A percentile compares a stretch with the other conserved stretches of the same genome.
Conservation (phyloP, 257 asterid species). For the Penstemon barbatus region DNA sequence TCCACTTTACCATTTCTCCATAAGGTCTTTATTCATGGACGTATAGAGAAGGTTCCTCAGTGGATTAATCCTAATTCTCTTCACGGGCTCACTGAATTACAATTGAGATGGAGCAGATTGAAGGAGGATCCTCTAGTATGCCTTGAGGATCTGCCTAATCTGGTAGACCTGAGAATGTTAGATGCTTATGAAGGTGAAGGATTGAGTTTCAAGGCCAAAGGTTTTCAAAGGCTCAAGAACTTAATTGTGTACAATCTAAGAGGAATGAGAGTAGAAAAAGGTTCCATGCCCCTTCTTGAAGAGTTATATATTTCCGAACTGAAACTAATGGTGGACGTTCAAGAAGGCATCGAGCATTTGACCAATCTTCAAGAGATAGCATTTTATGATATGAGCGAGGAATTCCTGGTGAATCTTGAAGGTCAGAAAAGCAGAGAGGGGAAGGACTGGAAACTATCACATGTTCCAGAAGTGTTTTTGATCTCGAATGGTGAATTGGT, state of each 20-base stretch:
- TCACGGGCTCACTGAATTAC: background rate
- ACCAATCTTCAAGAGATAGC: background rate
- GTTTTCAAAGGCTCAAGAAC: conserved; percentile 20
- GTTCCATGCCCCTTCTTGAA: conserved; percentile 27
- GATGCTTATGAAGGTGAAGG: conserved; percentile 25
- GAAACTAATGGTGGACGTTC: conserved; percentile 18
- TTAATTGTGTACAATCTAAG: background rate
- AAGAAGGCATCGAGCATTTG: conserved; percentile 18
- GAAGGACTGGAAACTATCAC: no score
- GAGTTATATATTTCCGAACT: background rate
- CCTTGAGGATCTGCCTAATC: conserved; percentile 27
- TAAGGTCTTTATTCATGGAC: background rate
- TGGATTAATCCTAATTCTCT: conserved; percentile 23
- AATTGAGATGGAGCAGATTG: background rate
- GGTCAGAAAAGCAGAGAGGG: background rate
- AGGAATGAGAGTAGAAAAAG: conserved; percentile 18
- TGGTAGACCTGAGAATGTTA: background rate
- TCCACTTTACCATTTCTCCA: background rate
- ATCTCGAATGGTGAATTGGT: no score
- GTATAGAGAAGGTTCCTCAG: conserved; percentile 16
- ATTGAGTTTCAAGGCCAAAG: conserved; percentile 13
- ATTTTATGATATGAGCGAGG: conserved; percentile 1
- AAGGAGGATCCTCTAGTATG: conserved; percentile 13
- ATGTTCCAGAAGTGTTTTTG: no score
- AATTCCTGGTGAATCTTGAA: background rate